Evolutionary conservation across 1,284 basidiomycete genomes (phyloP), one percentile per base, ranked within the genome.

Genomic region (Polyporus tsugae): DNA sequence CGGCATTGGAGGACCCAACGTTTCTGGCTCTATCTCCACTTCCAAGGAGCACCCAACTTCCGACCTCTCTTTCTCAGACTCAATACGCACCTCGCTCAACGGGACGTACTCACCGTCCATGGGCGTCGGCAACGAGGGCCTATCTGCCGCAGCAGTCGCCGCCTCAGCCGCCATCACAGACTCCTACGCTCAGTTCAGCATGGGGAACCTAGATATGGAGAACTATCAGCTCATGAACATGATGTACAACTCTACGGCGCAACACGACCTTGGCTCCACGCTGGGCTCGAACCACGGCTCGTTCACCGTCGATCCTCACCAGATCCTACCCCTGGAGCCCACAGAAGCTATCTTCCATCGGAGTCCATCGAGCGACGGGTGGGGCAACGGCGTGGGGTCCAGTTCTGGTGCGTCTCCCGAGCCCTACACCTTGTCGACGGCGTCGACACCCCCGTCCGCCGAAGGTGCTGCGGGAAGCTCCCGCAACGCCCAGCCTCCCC

Each of bases 261-360:
- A 29, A 65, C 77, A 89, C 68, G 85, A 89, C 70, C 76, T 79
- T 39, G 76, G 62, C 44, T 58, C 72, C 53, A 71, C 79, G 4
- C 73, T 81, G 60, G 72, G 75, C 63, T 72, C 82, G 57, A 78
- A 78, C 63, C 58, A 63, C 64, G 68, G 72, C 64, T 89, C 89
- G 4, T 95, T 89, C 81, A 95, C 94, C 39, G 92, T 97, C 70
- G 94, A 97, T 82, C 95, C 95, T 2, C 91, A 90, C 25, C 94
- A 96, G 79, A 92, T 96, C 60, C 82, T 95, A 64, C 85, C 89
- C 10, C 81, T 81, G 59, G 85, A 85, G 22, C 84, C 85, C 60
- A 73, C 65, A 19, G 84, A 83, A 36, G 80, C 81, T 63, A 84
- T 82, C 65, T 88, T 89, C 80, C 91, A 93, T 77, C 82, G 91